A percentile compares a stretch with the other conserved stretches of the same genome.
These are phyloP conservation scores for Desmodesmus armatus DNA, from an alignment of 139 green algal species.

Conservation along the genomic window DNA sequence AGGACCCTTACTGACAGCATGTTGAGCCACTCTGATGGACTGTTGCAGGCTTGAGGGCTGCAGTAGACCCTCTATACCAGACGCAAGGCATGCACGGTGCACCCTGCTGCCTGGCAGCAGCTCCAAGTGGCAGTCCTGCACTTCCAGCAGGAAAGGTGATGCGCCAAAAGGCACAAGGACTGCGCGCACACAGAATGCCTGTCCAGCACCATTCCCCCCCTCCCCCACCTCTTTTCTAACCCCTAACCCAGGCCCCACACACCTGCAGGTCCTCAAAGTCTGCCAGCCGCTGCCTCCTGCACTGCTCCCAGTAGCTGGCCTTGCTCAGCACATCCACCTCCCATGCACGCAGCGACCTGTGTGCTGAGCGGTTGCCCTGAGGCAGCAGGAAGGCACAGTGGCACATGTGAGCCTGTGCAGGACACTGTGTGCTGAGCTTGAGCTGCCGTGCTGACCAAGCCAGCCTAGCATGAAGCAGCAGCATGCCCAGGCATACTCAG, in stretches of 20 bases:
- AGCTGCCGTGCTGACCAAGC: neutral
- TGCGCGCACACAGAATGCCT: no score
- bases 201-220: neutral
- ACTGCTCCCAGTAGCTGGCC: constrained; percentile 32
- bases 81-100: no score
- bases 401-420: neutral
- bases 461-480: neutral
- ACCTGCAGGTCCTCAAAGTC: constrained; percentile 49
- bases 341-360: constrained; percentile 35
- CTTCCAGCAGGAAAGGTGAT: no score
- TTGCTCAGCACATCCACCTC: constrained; percentile 9
- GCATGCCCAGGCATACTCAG: neutral
- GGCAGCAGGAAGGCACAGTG: neutral
- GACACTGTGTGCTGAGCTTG: neutral
- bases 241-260: neutral
- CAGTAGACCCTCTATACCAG: no score
- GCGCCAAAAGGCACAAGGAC: no score
- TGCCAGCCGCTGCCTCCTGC: neutral
- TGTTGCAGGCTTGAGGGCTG: no score
- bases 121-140: no score
- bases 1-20: no score
- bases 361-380: constrained; percentile 19
- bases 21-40: no score
- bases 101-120: no score
- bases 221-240: no score